Percentiles rank a stretch among this genome's conserved stretches.
These are phyloP conservation scores for Leishmania guyanensis DNA, from an alignment of 208 protist genomes.

Conservation along the genomic window DNA sequence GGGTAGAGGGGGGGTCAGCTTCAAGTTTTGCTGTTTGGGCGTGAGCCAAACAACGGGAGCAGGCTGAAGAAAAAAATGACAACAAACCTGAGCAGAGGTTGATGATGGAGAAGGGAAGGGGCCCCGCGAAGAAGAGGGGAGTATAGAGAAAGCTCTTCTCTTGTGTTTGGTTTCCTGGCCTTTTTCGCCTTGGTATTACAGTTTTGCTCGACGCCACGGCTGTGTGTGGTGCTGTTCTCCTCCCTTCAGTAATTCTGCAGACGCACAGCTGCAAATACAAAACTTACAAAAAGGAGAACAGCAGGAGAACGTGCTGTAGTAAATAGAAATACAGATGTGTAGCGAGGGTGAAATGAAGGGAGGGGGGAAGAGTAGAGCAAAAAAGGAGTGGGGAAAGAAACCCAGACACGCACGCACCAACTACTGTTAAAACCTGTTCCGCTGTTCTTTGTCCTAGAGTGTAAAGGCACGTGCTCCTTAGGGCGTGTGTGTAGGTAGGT, in stretches of 20 bases:
- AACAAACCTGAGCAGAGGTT: not conserved
- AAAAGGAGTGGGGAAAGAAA: not conserved
- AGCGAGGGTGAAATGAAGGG: not conserved
- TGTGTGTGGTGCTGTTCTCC: not conserved
- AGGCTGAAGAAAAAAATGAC: not conserved
- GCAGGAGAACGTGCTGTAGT: not conserved
- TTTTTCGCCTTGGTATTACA: not conserved
- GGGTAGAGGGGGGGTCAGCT: not conserved
- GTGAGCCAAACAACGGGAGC: not conserved
- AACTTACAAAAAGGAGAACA: not conserved
- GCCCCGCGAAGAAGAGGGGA: not conserved
- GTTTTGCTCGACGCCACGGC: not conserved
- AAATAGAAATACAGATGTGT: not conserved
- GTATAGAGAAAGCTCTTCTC: slow-evolving; percentile 5
- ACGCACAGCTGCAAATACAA: not conserved
- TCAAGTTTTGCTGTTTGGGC: not conserved
- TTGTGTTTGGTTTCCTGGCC: not conserved
- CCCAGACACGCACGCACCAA: not conserved
- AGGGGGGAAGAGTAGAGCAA: not conserved
- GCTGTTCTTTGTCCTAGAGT: not conserved
- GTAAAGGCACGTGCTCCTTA: not conserved
- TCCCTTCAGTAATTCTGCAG: not conserved
- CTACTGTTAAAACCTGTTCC: not conserved
- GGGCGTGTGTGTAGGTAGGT: not conserved
- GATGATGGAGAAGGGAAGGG: too few species aligned